Evolutionary conservation across 1,284 basidiomycete genomes (phyloP).

Genomic region (Cryptococcus sp.): DNA sequence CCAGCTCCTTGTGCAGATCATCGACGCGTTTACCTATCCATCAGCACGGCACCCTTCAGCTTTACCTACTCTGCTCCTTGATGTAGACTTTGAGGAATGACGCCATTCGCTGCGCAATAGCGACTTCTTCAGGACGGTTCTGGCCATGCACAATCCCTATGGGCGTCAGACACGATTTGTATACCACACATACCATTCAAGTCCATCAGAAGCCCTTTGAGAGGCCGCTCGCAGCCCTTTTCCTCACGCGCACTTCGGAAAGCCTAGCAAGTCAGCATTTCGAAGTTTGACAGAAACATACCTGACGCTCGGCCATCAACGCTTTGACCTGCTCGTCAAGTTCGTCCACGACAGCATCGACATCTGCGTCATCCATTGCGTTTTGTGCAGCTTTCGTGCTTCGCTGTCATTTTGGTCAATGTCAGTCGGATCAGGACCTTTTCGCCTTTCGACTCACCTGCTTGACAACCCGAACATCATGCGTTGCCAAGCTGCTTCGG

Average conservation of each 20-base stretch:
- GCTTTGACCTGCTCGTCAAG: slow-evolving; percentile 29
- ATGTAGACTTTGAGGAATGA: slow-evolving; percentile 25
- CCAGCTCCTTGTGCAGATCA: slow-evolving; percentile 47
- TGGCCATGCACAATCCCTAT: slow-evolving; percentile 18
- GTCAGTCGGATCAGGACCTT: too few relatives aligned
- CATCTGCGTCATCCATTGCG: slow-evolving; percentile 22
- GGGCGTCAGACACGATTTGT: neutral
- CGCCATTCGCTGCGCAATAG: slow-evolving; percentile 22
- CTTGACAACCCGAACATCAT: slow-evolving; percentile 36
- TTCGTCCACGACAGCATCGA: slow-evolving; percentile 24
- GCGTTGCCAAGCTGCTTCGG: slow-evolving; percentile 35
- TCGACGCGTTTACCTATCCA: slow-evolving; percentile 30
- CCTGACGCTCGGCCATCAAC: slow-evolving; percentile 39
- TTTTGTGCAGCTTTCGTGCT: slow-evolving; percentile 34
- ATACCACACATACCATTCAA: slow-evolving; percentile 35
- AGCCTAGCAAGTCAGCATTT: slow-evolving; percentile 18
- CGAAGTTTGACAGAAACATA: neutral
- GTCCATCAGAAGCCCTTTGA: slow-evolving; percentile 44
- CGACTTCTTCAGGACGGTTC: slow-evolving; percentile 26
- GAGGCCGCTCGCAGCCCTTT: slow-evolving; percentile 38
- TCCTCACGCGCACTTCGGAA: slow-evolving; percentile 39
- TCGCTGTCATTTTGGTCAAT: slow-evolving; percentile 13
- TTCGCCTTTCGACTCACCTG: slow-evolving; percentile 16
- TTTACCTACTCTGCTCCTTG: slow-evolving; percentile 27
- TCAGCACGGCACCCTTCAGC: neutral